phyloP scores from a whole-genome alignment of 1,139 yeast species.

The Wickerhamomyces sp. region DNA sequence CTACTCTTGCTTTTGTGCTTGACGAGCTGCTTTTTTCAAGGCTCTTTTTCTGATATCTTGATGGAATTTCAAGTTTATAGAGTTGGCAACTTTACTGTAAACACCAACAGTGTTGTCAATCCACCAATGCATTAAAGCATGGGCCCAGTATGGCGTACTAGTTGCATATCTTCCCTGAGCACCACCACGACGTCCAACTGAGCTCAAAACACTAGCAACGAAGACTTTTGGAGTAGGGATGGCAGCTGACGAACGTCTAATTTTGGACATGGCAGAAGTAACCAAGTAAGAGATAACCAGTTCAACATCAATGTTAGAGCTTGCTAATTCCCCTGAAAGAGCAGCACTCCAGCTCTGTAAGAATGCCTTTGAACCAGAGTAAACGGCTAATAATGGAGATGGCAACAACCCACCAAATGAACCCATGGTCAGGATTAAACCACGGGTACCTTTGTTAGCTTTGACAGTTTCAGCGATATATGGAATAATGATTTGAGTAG shows the following conservation, averaged over 20 bases:
- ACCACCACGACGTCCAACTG: constrained; percentile 82
- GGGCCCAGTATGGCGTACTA: constrained; percentile 88
- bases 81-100: constrained; percentile 64
- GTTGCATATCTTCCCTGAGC: constrained; percentile 90
- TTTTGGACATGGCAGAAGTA: constrained; percentile 93
- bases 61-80: constrained; percentile 72
- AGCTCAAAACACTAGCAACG: constrained; percentile 61
- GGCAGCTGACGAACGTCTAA: constrained; percentile 64
- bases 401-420: constrained; percentile 95
- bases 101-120: constrained; percentile 80
- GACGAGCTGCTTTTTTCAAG: constrained; percentile 65
- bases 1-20: constrained; percentile 20
- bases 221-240: constrained; percentile 83
- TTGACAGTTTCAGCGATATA: constrained; percentile 50
- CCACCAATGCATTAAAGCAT: constrained; percentile 86
- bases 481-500: constrained; percentile 77
- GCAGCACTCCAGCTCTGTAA: constrained; percentile 91
- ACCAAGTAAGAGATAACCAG: constrained; percentile 86
- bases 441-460: constrained; percentile 40
- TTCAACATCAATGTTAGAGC: constrained; percentile 76
- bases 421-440: constrained; percentile 90
- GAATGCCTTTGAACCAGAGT: constrained; percentile 95
- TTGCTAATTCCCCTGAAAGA: constrained; percentile 76
- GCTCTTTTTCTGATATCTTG: constrained; percentile 77
- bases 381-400: constrained; percentile 86